Base-by-base conservation (phyloP, 1,284 basidiomycete species). In the Cryptococcus sp. region DNA sequence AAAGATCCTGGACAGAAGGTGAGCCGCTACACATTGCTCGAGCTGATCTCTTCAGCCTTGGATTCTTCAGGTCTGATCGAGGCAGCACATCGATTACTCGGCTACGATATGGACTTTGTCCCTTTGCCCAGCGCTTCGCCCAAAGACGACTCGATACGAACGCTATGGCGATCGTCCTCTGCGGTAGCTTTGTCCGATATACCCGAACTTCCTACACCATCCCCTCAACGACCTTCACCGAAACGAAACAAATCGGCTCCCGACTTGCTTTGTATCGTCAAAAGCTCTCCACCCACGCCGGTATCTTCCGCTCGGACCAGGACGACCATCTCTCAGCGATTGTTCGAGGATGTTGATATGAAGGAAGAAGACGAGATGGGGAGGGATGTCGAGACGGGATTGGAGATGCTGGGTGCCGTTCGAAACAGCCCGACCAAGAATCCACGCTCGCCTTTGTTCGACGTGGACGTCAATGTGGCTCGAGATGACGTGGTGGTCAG, bases 1-100 rank as follows among this genome's bases (percentile, higher is more conserved):
- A 87, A 49, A 79, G 87, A 16, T 65, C 74, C 10, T 87, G 85
- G 81, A 72, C 65, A 19, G 79, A 82, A 26, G 79, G 80, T 58
- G 32, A 49, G 66, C n/a, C 36, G 41, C 32, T 19, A 40, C 46
- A 4, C 7, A 18, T 7, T 26, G 19, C 19, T 10, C 10, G 38
- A 26, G 42, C 46, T 32, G 11, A 44, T n/a, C n/a, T n/a, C 24
- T 0, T 5, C 44, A 63, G 66, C 62, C 4, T 51, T 68, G 10
- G 33, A 49, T 2, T 51, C 53, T 1, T n/a, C 23, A 0, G 49
- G 50, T 4, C 52, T 68, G 5, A 44, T 59, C 14, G 33, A 34
- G 3, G 53, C 54, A 2, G 68, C 65, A 2, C 61, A 61, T 32
- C 32, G 39, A n/a, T 51, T 66, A 2, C 50, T 66, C 1, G 66